Conservation (phyloP, 1,139 yeast species). For the Yamadazyma friedrichii region DNA sequence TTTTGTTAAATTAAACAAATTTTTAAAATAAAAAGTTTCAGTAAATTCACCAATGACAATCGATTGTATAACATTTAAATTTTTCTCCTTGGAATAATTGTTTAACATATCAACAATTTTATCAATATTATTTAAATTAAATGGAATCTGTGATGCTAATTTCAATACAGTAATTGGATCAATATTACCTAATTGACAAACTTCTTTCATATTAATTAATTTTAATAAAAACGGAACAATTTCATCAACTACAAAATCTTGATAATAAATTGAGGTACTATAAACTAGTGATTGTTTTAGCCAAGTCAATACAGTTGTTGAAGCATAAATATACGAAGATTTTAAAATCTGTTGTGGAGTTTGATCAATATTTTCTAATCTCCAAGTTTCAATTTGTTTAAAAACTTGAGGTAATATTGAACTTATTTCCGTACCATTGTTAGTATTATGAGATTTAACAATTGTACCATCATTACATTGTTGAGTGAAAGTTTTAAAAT, state of each 20-base stretch:
- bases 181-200: conserved; percentile 70
- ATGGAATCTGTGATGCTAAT: conserved; percentile 59
- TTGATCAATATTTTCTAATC: conserved; percentile 31
- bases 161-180: conserved; percentile 55
- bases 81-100: conserved; percentile 34
- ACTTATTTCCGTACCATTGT: conserved; percentile 1
- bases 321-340: conserved; percentile 46
- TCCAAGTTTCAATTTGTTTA: conserved; percentile 42
- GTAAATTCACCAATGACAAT: conserved; percentile 67
- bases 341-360: conserved; percentile 47
- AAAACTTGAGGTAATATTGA: conserved; percentile 34
- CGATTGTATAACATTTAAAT: conserved; percentile 64
- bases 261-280: conserved; percentile 40
- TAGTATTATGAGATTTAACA: neutral
- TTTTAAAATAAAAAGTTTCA: conserved; percentile 74
- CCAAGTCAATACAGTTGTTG: conserved; percentile 48
- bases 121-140: conserved; percentile 41
- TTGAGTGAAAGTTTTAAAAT: conserved; percentile 42
- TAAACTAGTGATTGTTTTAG: conserved; percentile 41
- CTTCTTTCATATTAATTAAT: conserved; percentile 73
- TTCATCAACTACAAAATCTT: conserved; percentile 33
- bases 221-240: conserved; percentile 73
- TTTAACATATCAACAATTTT: conserved; percentile 53
- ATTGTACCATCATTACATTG: conserved; percentile 26
- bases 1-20: conserved; percentile 54